Conservation (phyloP, 257 asterid species). For the Anisodus acutangulus region DNA sequence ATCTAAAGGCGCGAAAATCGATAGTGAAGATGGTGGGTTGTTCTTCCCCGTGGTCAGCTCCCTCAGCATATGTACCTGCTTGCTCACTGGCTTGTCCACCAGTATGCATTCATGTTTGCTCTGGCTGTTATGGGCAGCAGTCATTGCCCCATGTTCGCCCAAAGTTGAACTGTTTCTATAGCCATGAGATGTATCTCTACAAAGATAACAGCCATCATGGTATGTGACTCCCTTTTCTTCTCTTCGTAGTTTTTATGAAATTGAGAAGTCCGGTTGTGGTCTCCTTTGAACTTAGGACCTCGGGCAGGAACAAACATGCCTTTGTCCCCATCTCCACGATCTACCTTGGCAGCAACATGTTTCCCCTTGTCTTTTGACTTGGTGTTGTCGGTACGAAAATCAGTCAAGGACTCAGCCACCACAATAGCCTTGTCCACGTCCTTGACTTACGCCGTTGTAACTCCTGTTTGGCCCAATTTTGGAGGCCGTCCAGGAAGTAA, state of each 20-base stretch:
- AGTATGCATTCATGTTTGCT: neutral
- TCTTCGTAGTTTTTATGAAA: neutral
- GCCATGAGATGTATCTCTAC: neutral
- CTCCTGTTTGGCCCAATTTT: neutral
- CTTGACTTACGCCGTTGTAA: neutral
- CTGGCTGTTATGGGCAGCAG: neutral
- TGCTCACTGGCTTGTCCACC: neutral
- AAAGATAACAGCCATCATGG: neutral
- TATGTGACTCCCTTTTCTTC: neutral
- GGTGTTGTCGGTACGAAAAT: neutral
- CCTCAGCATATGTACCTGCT: neutral
- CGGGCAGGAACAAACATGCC: neutral
- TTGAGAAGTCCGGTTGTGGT: neutral
- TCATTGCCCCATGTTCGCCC: neutral
- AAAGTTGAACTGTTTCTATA: neutral
- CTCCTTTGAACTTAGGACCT: neutral
- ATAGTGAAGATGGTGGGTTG: too few species aligned
- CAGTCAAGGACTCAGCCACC: neutral
- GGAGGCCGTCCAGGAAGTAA: neutral
- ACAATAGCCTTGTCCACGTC: neutral
- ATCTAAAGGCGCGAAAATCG: too few species aligned
- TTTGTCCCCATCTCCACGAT: neutral
- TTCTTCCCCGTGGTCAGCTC: neutral
- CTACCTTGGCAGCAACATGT: neutral
- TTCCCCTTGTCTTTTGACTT: neutral